A percentile compares a stretch with the other conserved stretches of the same genome.
Conservation (phyloP, 371 early-diverging fungal genomes). For the Mucor saturninus region DNA sequence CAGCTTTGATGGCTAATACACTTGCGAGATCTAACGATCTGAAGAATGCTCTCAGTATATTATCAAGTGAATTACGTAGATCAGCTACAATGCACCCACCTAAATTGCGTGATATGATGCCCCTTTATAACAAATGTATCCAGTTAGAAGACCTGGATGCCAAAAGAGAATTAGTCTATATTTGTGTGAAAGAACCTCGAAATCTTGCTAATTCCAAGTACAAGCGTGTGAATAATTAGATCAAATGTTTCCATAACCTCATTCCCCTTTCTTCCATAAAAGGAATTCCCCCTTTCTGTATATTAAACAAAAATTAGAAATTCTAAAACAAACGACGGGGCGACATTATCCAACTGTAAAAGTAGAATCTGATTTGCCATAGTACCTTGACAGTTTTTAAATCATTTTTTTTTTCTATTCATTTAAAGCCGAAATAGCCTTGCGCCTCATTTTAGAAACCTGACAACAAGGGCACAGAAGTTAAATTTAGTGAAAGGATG, state of each 20-base stretch:
- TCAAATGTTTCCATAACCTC: neutral
- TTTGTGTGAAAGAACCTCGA: conserved; percentile 38
- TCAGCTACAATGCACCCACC: conserved; percentile 31
- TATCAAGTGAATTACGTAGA: conserved; percentile 33
- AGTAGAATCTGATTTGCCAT: too few species aligned
- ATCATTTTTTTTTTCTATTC: too few species aligned
- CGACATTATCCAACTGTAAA: too few species aligned
- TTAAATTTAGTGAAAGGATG: too few species aligned
- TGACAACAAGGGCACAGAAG: neutral
- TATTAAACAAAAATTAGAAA: too few species aligned
- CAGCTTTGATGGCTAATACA: conserved; percentile 48
- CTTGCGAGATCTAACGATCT: conserved; percentile 45
- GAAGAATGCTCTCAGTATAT: conserved; percentile 35
- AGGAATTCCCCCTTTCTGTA: too few species aligned
- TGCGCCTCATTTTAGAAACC: too few species aligned
- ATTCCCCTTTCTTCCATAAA: neutral
- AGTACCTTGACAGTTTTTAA: too few species aligned
- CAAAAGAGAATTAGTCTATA: conserved; percentile 37
- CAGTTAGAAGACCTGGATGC: conserved; percentile 57
- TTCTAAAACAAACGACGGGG: too few species aligned
- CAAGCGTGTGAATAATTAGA: conserved; percentile 18
- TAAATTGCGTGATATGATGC: conserved; percentile 47
- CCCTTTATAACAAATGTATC: conserved; percentile 60
- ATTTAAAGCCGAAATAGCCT: too few species aligned
- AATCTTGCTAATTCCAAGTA: conserved; percentile 16